phyloP scores from a whole-genome alignment of 2,329 filamentous ascomycete genomes.

The Orbilia brochopaga region DNA sequence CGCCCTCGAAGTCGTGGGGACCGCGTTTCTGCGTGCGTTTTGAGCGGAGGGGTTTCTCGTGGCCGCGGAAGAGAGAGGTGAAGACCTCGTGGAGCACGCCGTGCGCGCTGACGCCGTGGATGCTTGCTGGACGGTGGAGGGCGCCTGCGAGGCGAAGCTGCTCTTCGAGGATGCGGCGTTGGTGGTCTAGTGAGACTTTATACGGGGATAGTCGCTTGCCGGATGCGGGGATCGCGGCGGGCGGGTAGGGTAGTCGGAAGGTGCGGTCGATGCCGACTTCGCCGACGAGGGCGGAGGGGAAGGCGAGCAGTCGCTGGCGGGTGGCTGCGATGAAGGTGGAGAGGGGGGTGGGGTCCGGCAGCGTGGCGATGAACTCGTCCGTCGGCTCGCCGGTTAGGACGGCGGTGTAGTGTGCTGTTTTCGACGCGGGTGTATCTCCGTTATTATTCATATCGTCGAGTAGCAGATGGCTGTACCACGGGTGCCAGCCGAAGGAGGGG shows the following conservation, averaged over 20 bases:
- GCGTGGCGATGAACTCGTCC: slow-evolving; percentile 59
- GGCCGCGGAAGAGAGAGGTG: slow-evolving; percentile 71
- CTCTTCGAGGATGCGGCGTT: slow-evolving; percentile 69
- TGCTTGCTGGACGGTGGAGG: slow-evolving; percentile 69
- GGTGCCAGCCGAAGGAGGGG: slow-evolving; percentile 85
- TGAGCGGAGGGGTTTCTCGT: slow-evolving; percentile 69
- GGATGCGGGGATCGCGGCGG: slow-evolving; percentile 64
- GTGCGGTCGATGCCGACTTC: slow-evolving; percentile 79
- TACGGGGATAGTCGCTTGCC: slow-evolving; percentile 71
- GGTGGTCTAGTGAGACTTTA: slow-evolving; percentile 72
- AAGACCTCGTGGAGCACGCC: slow-evolving; percentile 72
- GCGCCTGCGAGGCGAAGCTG: slow-evolving; percentile 76
- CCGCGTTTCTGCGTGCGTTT: slow-evolving; percentile 64
- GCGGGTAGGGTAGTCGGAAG: slow-evolving; percentile 71
- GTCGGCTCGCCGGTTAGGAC: slow-evolving; percentile 66
- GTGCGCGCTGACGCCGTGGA: slow-evolving; percentile 78
- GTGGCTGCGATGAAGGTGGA: slow-evolving; percentile 67
- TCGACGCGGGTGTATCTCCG: slow-evolving; percentile 1
- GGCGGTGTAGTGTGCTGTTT: slow-evolving; percentile 67
- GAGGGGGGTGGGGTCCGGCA: slow-evolving; percentile 69
- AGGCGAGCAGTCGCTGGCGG: slow-evolving; percentile 63
- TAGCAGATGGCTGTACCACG: slow-evolving; percentile 82
- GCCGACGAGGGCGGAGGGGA: slow-evolving; percentile 72
- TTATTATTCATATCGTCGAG: slow-evolving; percentile 65
- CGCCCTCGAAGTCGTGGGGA: slow-evolving; percentile 45